A percentile compares a stretch with the other conserved stretches of the same genome.
phyloP scores from a whole-genome alignment of 768 basidiomycete genomes.

The Harrya chromipes region DNA sequence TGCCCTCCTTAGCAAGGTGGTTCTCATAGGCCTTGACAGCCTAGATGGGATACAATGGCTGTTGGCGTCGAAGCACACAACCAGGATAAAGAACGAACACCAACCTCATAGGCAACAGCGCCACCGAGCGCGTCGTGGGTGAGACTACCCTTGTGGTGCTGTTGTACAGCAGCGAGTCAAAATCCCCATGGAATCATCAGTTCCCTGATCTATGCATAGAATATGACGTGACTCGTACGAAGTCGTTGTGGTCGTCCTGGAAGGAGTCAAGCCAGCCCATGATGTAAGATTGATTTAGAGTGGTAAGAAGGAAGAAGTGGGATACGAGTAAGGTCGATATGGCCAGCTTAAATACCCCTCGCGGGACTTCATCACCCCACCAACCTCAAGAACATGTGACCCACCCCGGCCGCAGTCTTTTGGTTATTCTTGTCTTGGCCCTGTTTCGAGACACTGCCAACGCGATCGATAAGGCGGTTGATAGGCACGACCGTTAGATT shows the following conservation, averaged over 20 bases:
- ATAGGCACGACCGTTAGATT: conserved; percentile 14
- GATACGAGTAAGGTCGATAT: neutral
- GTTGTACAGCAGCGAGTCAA: neutral
- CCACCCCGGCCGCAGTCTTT: neutral
- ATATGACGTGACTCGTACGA: no score
- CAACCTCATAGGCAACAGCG: conserved; percentile 18
- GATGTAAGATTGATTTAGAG: neutral
- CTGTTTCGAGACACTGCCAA: conserved; percentile 10
- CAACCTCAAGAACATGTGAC: conserved; percentile 13
- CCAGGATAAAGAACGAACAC: neutral
- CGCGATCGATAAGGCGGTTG: conserved; percentile 17
- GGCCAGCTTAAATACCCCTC: conserved; percentile 20
- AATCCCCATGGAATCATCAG: no score
- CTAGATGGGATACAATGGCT: conserved; percentile 5
- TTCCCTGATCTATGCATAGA: no score
- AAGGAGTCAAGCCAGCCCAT: conserved; percentile 11
- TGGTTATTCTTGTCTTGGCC: conserved; percentile 12
- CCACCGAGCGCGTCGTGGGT: conserved; percentile 23
- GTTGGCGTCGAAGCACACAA: neutral
- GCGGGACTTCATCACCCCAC: conserved; percentile 9
- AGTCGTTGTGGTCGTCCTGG: neutral
- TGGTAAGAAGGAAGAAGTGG: neutral
- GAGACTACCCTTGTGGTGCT: conserved; percentile 13
- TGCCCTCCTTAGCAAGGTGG: conserved; percentile 8
- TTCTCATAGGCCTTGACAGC: conserved; percentile 19